A percentile compares a stretch with the other conserved stretches of the same genome.
Conservation (phyloP, 306 rosid species). For the Fagus crenata region DNA sequence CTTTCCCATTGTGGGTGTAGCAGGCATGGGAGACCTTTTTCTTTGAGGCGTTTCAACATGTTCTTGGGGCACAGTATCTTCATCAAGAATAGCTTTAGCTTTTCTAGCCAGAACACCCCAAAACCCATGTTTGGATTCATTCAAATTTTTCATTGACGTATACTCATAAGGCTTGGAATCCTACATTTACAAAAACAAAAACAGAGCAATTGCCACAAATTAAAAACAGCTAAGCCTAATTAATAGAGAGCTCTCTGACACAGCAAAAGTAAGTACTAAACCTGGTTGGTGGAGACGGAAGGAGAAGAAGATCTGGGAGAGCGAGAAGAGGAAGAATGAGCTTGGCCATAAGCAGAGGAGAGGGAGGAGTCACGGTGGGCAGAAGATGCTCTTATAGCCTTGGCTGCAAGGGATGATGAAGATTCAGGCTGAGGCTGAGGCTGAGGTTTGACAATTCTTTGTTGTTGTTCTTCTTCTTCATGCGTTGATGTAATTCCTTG, state of each 20-base stretch:
- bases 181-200: constrained; percentile 39
- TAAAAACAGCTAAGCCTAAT: constrained; percentile 1
- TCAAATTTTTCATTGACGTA: constrained; percentile 68
- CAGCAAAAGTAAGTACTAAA: too few species aligned
- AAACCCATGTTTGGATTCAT: constrained; percentile 83
- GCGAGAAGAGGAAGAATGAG: constrained; percentile 45
- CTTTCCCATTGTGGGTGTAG: constrained; percentile 54
- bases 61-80: constrained; percentile 46
- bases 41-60: constrained; percentile 46
- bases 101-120: constrained; percentile 93
- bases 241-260: background rate
- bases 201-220: background rate
- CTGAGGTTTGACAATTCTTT: constrained; percentile 35
- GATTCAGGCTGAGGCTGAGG: constrained; percentile 17
- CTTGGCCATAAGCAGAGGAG: constrained; percentile 77
- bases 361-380: constrained; percentile 84
- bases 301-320: constrained; percentile 31
- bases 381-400: constrained; percentile 89
- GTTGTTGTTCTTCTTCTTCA: constrained; percentile 19
- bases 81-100: constrained; percentile 85
- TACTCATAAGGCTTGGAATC: constrained; percentile 62
- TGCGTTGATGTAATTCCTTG: constrained; percentile 36
- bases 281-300: constrained; percentile 7
- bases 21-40: constrained; percentile 42
- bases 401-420: constrained; percentile 82